phyloP scores from a whole-genome alignment of 2,329 filamentous ascomycete genomes.

The Scedosporium aurantiacum region DNA sequence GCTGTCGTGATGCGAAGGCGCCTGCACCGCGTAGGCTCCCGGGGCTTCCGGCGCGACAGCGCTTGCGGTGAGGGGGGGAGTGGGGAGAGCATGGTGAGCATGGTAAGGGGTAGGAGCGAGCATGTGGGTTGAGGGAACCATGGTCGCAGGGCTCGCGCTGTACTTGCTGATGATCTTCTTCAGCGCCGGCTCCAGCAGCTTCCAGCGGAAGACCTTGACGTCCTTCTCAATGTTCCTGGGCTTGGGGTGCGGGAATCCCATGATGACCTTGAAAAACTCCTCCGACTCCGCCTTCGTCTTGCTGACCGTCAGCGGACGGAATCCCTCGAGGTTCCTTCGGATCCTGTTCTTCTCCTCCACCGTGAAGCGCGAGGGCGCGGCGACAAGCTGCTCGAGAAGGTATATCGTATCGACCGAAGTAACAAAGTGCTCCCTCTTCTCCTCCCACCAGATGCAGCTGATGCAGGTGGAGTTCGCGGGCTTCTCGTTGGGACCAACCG shows the following conservation, averaged over 20 bases:
- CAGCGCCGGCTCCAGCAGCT: slow-evolving; percentile 71
- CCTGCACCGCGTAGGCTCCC: slow-evolving; percentile 26
- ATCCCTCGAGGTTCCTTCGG: slow-evolving; percentile 87
- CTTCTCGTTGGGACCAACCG: slow-evolving; percentile 68
- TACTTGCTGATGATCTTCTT: slow-evolving; percentile 99
- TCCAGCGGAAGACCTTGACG: slow-evolving; percentile 98
- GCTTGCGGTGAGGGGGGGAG: slow-evolving; percentile 26
- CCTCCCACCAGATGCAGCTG: slow-evolving; percentile 95
- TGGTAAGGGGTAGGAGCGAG: slow-evolving; percentile 31
- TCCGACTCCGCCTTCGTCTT: slow-evolving; percentile 88
- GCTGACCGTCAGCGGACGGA: slow-evolving; percentile 83
- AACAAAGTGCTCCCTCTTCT: slow-evolving; percentile 82
- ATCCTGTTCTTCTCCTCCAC: slow-evolving; percentile 99
- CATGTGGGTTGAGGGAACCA: slow-evolving; percentile 23
- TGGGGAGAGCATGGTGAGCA: slow-evolving; percentile 31
- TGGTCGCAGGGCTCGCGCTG: slow-evolving; percentile 36
- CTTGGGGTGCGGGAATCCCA: slow-evolving; percentile 92
- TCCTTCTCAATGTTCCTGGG: slow-evolving; percentile 98
- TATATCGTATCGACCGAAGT: slow-evolving; percentile 96
- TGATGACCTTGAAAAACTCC: slow-evolving; percentile 98
- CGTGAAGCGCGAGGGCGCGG: slow-evolving; percentile 63
- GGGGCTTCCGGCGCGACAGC: slow-evolving; percentile 24
- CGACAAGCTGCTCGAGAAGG: slow-evolving; percentile 84
- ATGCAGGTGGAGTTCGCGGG: slow-evolving; percentile 81
- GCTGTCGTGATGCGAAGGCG: slow-evolving; percentile 33